A percentile compares a stretch with the other conserved stretches of the same genome.
These are phyloP conservation scores for Delphinella strobiligena DNA, from an alignment of 2,329 filamentous ascomycete genomes.

Conservation along the genomic window DNA sequence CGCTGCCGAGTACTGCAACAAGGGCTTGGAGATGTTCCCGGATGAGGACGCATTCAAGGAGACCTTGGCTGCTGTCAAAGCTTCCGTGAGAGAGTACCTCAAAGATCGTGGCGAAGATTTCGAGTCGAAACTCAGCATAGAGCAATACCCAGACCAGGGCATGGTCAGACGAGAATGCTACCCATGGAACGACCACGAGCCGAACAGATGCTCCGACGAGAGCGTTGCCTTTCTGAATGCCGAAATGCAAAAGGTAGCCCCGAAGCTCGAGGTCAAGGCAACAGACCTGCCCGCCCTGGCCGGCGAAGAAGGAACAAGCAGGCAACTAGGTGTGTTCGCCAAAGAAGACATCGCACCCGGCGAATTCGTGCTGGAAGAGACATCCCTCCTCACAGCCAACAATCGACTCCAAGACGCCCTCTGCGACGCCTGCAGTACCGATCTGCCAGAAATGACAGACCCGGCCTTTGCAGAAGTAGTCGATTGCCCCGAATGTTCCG, in stretches of 20 bases:
- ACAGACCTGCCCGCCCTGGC: constrained; percentile 61
- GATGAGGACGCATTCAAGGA: constrained; percentile 44
- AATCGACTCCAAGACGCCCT: constrained; percentile 76
- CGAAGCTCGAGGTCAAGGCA: constrained; percentile 69
- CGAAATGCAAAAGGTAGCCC: constrained; percentile 55
- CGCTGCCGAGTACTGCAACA: constrained; percentile 52
- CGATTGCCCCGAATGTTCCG: constrained; percentile 43
- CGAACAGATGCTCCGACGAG: constrained; percentile 42
- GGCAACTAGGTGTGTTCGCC: constrained; percentile 82
- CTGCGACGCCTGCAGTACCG: constrained; percentile 78
- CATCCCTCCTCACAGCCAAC: constrained; percentile 77
- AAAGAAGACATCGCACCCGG: constrained; percentile 66
- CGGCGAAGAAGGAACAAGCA: constrained; percentile 13
- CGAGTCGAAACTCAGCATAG: constrained; percentile 9
- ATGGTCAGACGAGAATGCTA: constrained; percentile 55
- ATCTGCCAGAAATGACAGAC: constrained; percentile 41
- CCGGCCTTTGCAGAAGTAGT: constrained; percentile 18
- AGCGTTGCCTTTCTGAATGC: constrained; percentile 58
- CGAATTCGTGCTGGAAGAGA: constrained; percentile 67
- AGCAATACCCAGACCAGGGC: constrained; percentile 54
- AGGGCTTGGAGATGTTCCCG: constrained; percentile 46
- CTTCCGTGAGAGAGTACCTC: constrained; percentile 3
- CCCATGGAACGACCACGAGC: constrained; percentile 51
- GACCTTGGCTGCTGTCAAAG: constrained; percentile 39
- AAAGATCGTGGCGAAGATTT: neutral